Evolutionary conservation across 495 filamentous ascomycete genomes (phyloP).

Genomic region (Margaritispora aquatica): DNA sequence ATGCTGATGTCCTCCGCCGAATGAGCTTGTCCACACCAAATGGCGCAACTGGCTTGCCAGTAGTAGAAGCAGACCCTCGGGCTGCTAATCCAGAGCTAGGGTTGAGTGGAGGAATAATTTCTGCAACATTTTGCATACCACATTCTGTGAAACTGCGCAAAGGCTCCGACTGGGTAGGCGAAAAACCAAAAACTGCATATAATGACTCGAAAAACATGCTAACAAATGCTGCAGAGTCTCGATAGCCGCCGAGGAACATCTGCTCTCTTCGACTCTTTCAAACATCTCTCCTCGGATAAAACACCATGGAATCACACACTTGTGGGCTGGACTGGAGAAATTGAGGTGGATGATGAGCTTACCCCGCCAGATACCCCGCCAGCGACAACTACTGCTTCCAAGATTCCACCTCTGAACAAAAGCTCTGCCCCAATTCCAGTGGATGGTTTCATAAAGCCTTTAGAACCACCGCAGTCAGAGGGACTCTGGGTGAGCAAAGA

Average conservation of each 20-base stretch:
- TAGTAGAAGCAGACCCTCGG: conserved; percentile 53
- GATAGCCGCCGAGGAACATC: conserved; percentile 75
- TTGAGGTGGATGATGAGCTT: conserved; percentile 47
- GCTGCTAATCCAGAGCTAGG: conserved; percentile 59
- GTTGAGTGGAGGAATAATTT: conserved; percentile 79
- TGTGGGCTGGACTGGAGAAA: conserved; percentile 90
- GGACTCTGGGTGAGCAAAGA: conserved; percentile 55
- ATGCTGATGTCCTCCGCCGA: conserved; percentile 56
- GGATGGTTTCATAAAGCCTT: conserved; percentile 46
- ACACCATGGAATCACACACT: conserved; percentile 79
- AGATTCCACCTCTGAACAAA: conserved; percentile 41
- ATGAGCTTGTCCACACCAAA: conserved; percentile 45
- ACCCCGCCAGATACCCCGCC: conserved; percentile 36
- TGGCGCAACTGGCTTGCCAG: conserved; percentile 37
- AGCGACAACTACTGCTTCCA: conserved; percentile 30
- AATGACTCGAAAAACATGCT: conserved; percentile 21
- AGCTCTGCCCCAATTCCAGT: conserved; percentile 68
- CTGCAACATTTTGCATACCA: conserved; percentile 79
- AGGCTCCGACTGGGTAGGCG: conserved; percentile 68
- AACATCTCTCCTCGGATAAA: conserved; percentile 69
- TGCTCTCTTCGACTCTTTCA: conserved; percentile 82
- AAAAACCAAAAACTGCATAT: no score
- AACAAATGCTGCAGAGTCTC: conserved; percentile 47
- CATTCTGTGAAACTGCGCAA: conserved; percentile 62
- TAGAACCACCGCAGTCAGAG: conserved; percentile 51